These are phyloP conservation scores for Chiua virens DNA, from an alignment of 768 basidiomycete species.

Conservation along the genomic window DNA sequence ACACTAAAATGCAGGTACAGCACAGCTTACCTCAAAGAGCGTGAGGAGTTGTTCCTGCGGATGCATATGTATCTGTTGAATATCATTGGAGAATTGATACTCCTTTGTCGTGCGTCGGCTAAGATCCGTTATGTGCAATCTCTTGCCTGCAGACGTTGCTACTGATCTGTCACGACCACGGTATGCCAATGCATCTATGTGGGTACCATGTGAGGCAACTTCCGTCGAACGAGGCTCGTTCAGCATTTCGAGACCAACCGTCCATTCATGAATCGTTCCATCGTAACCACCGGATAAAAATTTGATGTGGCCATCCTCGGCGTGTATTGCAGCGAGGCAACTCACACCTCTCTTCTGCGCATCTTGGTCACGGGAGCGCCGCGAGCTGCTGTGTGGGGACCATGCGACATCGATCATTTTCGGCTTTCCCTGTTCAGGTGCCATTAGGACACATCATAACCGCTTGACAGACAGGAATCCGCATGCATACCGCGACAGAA, in stretches of 20 bases:
- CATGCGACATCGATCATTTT: slow-evolving; percentile 31
- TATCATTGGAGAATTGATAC: slow-evolving; percentile 37
- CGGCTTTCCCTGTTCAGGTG: slow-evolving; percentile 31
- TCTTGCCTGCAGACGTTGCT: slow-evolving; percentile 36
- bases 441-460: slow-evolving; percentile 22
- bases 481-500: slow-evolving; percentile 32
- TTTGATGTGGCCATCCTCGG: slow-evolving; percentile 28
- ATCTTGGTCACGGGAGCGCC: slow-evolving; percentile 19
- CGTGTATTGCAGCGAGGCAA: slow-evolving; percentile 41
- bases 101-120: slow-evolving; percentile 30
- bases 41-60: slow-evolving; percentile 43
- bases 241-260: slow-evolving; percentile 19
- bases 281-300: slow-evolving; percentile 54
- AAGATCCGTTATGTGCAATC: slow-evolving; percentile 39
- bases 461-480: slow-evolving; percentile 26
- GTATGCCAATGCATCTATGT: slow-evolving; percentile 41
- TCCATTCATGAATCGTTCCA: slow-evolving; percentile 44
- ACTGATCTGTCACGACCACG: slow-evolving; percentile 33
- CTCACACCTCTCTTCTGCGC: slow-evolving; percentile 36
- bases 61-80: slow-evolving; percentile 48
- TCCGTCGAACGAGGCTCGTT: slow-evolving; percentile 24
- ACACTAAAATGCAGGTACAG: slow-evolving; percentile 7
- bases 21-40: slow-evolving; percentile 46
- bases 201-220: slow-evolving; percentile 31
- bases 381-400: slow-evolving; percentile 33